phyloP scores from a whole-genome alignment of 164 flowering plant genomes.

The Stephania cephalantha region DNA sequence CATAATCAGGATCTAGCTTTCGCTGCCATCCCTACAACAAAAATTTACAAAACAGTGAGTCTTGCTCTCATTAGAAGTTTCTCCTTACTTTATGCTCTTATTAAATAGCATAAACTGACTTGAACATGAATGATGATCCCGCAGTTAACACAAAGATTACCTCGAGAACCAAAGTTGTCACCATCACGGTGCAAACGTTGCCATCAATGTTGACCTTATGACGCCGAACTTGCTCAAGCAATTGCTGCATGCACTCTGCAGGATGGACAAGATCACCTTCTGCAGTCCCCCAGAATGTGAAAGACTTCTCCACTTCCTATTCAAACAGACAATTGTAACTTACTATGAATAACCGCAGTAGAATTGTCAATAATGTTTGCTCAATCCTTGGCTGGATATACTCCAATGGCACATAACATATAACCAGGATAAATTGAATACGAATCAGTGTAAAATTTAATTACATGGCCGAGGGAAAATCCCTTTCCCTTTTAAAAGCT shows the following conservation, averaged over 20 bases:
- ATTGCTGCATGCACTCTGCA: slow-evolving; percentile 78
- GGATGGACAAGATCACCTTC: slow-evolving; percentile 56
- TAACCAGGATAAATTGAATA: neutral
- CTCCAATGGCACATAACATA: neutral
- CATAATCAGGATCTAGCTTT: slow-evolving; percentile 59
- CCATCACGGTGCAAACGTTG: slow-evolving; percentile 85
- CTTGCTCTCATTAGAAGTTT: neutral
- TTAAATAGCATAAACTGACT: neutral
- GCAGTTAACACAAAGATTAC: slow-evolving; percentile 26
- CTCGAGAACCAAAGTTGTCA: slow-evolving; percentile 86
- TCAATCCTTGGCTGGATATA: neutral
- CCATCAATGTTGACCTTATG: slow-evolving; percentile 85
- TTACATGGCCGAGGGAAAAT: neutral
- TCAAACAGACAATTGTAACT: neutral
- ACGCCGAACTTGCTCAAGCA: slow-evolving; percentile 78
- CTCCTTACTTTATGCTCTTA: neutral
- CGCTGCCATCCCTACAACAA: slow-evolving; percentile 55
- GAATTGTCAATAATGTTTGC: neutral
- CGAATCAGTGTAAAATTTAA: neutral
- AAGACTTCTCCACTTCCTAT: slow-evolving; percentile 53
- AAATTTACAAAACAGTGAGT: neutral
- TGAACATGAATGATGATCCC: neutral
- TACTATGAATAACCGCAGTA: neutral
- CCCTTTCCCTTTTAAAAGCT: neutral
- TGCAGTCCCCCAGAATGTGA: slow-evolving; percentile 47